These are phyloP conservation scores for Trichoderma sp. DNA, from an alignment of 2,329 filamentous ascomycete genomes.

Conservation along the genomic window DNA sequence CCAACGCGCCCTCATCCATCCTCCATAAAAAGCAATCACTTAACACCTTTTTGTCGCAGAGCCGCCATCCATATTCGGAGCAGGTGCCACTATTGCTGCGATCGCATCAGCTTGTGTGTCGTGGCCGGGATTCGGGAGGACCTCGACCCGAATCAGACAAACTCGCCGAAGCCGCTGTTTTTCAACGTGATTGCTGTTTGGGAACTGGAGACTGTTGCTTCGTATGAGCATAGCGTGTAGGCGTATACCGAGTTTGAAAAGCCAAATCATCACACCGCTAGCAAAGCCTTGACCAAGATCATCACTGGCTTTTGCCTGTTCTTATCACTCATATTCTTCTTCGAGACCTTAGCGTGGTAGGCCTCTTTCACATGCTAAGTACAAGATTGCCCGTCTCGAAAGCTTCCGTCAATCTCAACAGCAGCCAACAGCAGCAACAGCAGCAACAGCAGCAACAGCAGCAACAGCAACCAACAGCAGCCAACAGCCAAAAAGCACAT, in stretches of 20 bases:
- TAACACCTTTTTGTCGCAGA: background rate
- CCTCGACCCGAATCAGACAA: background rate
- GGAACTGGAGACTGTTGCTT: background rate
- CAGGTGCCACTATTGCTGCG: background rate
- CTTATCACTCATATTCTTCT: background rate
- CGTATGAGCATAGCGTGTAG: background rate
- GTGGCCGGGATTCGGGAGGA: constrained; percentile 9
- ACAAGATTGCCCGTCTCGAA: background rate
- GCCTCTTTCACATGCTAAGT: background rate
- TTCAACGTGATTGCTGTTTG: background rate
- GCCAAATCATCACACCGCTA: background rate
- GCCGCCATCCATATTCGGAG: background rate
- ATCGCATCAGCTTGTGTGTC: background rate
- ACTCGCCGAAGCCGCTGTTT: background rate
- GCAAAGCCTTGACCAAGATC: background rate
- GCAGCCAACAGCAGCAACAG: background rate
- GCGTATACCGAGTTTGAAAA: background rate
- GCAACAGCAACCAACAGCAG: too few relatives aligned
- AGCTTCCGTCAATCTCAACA: background rate
- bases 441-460: too few relatives aligned
- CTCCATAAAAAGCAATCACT: background rate
- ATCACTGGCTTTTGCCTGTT: background rate
- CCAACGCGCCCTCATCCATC: background rate
- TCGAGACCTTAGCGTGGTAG: background rate
- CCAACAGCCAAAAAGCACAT: background rate